Conservation (phyloP, 2,329 filamentous ascomycete genomes). For the Colletotrichum lentis region DNA sequence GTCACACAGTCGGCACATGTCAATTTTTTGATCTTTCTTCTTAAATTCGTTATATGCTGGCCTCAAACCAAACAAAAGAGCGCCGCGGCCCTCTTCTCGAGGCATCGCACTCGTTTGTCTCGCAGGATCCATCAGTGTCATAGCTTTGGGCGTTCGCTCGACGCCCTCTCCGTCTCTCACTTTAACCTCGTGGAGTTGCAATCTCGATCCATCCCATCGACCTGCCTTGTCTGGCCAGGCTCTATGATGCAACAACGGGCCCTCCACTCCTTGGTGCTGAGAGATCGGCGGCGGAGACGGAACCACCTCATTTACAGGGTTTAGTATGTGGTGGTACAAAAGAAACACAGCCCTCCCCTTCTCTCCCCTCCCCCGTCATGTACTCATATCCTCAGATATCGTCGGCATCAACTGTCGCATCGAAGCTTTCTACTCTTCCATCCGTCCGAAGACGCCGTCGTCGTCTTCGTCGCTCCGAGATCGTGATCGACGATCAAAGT, state of each 20-base stretch:
- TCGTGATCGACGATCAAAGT: slow-evolving; percentile 67
- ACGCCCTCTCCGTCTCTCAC: slow-evolving; percentile 70
- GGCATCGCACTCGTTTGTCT: slow-evolving; percentile 36
- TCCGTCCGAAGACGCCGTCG: slow-evolving; percentile 92
- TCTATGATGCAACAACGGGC: slow-evolving; percentile 46
- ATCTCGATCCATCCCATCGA: slow-evolving; percentile 45
- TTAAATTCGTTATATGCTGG: slow-evolving; percentile 31
- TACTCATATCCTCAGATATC: slow-evolving; percentile 38
- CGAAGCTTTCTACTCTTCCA: slow-evolving; percentile 76
- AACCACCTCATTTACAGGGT: slow-evolving; percentile 61
- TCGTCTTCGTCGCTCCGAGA: slow-evolving; percentile 86
- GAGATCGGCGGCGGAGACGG: slow-evolving; percentile 68
- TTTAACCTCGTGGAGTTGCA: slow-evolving; percentile 74
- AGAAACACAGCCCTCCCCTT: slow-evolving; percentile 50
- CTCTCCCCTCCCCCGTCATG: slow-evolving; percentile 40
- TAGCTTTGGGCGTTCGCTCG: slow-evolving; percentile 63
- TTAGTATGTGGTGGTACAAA: slow-evolving; percentile 59
- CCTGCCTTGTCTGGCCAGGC: slow-evolving; percentile 29
- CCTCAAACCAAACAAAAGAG: slow-evolving; percentile 31
- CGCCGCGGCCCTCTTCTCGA: slow-evolving; percentile 22
- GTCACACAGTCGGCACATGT: slow-evolving; percentile 26
- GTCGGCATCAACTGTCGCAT: slow-evolving; percentile 32
- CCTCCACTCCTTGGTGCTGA: slow-evolving; percentile 75
- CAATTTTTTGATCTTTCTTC: slow-evolving; percentile 29
- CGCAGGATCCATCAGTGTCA: slow-evolving; percentile 42